A percentile compares a stretch with the other conserved stretches of the same genome.
Conservation (phyloP, 768 basidiomycete species). For the Russula emetica region DNA sequence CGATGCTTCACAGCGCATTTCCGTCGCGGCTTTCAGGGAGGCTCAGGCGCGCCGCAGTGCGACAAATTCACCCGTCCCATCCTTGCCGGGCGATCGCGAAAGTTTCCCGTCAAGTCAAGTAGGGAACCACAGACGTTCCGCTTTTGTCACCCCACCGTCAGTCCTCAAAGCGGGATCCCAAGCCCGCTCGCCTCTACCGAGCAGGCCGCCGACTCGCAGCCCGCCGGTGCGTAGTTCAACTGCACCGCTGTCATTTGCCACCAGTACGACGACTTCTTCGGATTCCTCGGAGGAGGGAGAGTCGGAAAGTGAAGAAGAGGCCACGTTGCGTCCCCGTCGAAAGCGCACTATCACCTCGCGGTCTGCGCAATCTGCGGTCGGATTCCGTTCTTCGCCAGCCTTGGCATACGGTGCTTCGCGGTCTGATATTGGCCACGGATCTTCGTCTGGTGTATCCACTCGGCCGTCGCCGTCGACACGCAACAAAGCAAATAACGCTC, state of each 20-base stretch:
- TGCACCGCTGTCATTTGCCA: slow-evolving; percentile 28
- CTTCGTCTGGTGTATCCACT: background rate
- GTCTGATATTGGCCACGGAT: slow-evolving; percentile 25
- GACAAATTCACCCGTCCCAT: slow-evolving; percentile 55
- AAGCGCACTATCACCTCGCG: slow-evolving; percentile 35
- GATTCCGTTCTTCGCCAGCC: slow-evolving; percentile 27
- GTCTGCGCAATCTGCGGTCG: slow-evolving; percentile 31
- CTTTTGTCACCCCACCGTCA: slow-evolving; percentile 8
- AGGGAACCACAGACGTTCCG: slow-evolving; percentile 20
- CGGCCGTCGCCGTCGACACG: background rate
- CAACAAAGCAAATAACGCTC: background rate
- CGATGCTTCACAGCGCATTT: slow-evolving; percentile 68
- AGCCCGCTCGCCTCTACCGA: slow-evolving; percentile 3
- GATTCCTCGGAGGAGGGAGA: slow-evolving; percentile 34
- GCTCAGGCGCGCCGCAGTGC: slow-evolving; percentile 63
- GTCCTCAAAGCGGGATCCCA: background rate
- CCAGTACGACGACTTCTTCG: slow-evolving; percentile 36
- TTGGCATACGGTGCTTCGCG: slow-evolving; percentile 2
- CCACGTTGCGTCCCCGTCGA: slow-evolving; percentile 35
- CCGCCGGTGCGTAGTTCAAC: slow-evolving; percentile 25
- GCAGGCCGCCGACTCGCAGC: background rate
- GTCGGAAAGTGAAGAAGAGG: slow-evolving; percentile 36
- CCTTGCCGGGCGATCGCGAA: slow-evolving; percentile 12
- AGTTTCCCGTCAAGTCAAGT: slow-evolving; percentile 3
- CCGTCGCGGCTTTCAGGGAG: slow-evolving; percentile 78